Evolutionary conservation across 2,329 filamentous ascomycete genomes (phyloP), one percentile per base, ranked within the genome.

Genomic region (Rhinocladiella mackenziei): DNA sequence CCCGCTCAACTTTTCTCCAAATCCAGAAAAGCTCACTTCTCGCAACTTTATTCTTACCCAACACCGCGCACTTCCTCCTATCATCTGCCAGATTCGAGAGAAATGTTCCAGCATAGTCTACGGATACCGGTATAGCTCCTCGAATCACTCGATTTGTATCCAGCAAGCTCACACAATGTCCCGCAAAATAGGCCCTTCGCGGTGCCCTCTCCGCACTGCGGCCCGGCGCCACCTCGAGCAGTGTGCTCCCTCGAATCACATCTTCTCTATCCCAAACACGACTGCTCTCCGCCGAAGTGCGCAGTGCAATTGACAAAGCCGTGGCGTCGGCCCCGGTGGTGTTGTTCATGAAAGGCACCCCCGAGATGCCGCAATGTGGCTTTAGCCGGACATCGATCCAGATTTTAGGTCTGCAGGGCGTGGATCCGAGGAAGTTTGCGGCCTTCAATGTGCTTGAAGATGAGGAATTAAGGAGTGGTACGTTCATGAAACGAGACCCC

Each of bases 291-390:
- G 78, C 83, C 57, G 78, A 88, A 62, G 92, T 86, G 8, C 81
- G 78, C 51, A 69, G 80, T 28, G 89, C 89, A 18, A 98, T 98
- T 60, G 87, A 96, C 67, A 87, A 89, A 65, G 91, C 91, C 22
- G 83, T 98, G 11, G 75, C 72, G 17, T 89, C 89, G 1, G 85
- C 89, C 0, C 91, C 91, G 2, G 91, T 98, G 0, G 92, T 98
- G 1, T 76, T 98, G 45, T 98, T 98, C 75, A 98, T 98, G 92
- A 98, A 98, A 74, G 92, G 92, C 48, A 97, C 92, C 1, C 92
- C 92, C 46, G 89, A 96, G 71, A 87, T 81, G 50, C 92, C 92
- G 14, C 89, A 96, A 68, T 98, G 92, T 69, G 92, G 92, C 33
- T 98, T 96, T 75, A 97, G 91, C 47, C 81, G 89, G 59, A 91